These are phyloP conservation scores for Puccinia triticina DNA, from an alignment of 1,284 basidiomycete species.

Conservation along the genomic window DNA sequence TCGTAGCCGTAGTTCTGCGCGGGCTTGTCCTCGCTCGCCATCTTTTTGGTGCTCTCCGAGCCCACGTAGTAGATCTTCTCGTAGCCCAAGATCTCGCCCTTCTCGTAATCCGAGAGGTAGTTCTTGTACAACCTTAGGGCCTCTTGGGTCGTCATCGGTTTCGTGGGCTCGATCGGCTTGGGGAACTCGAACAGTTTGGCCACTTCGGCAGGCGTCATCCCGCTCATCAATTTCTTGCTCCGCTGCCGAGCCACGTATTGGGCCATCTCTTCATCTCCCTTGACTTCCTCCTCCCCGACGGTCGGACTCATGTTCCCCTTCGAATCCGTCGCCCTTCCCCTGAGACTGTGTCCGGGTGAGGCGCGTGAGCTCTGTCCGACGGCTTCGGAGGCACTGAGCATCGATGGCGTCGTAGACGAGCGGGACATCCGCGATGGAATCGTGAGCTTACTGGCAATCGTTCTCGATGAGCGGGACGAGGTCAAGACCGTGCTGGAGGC, in stretches of 20 bases:
- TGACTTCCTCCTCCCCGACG: conserved; percentile 75
- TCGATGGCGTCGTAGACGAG: conserved; percentile 53
- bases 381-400: conserved; percentile 48
- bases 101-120: conserved; percentile 69
- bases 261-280: conserved; percentile 95
- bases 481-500: conserved; percentile 13
- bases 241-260: conserved; percentile 88
- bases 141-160: conserved; percentile 70
- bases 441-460: conserved; percentile 54
- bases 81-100: conserved; percentile 87
- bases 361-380: conserved; percentile 53
- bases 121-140: conserved; percentile 62
- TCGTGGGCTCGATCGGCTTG: conserved; percentile 75
- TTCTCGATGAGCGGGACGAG: conserved; percentile 54
- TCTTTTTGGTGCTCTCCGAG: conserved; percentile 76
- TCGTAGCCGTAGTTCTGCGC: conserved; percentile 95
- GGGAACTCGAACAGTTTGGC: conserved; percentile 90
- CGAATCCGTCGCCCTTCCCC: conserved; percentile 36
- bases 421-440: conserved; percentile 56
- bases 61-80: conserved; percentile 83
- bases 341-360: conserved; percentile 35
- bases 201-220: conserved; percentile 76
- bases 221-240: conserved; percentile 79
- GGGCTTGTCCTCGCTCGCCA: conserved; percentile 71
- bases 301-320: conserved; percentile 34